phyloP scores from a whole-genome alignment of 352 stramenopile species.

The Globisporangium abappressorium region DNA sequence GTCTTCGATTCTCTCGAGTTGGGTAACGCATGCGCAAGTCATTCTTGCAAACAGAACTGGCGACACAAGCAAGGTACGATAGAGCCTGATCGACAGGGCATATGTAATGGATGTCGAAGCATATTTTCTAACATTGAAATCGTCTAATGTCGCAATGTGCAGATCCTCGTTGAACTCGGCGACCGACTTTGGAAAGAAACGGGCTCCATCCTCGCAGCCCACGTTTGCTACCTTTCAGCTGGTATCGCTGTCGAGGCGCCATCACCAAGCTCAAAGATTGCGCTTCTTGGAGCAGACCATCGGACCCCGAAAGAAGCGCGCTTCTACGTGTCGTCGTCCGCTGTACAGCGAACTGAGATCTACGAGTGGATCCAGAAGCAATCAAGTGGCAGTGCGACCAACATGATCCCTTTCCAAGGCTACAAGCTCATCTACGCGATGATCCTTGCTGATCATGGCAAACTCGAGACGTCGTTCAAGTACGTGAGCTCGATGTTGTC shows the following conservation, averaged over 20 bases:
- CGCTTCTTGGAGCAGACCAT: constrained; percentile 78
- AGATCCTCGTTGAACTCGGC: constrained; percentile 79
- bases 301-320: constrained; percentile 63
- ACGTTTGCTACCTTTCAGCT: constrained; percentile 80
- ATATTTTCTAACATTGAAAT: background rate
- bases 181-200: constrained; percentile 78
- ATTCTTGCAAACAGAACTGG: constrained; percentile 75
- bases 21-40: constrained; percentile 80
- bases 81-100: background rate
- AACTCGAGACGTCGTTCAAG: constrained; percentile 81
- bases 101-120: background rate
- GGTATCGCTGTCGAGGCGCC: constrained; percentile 72
- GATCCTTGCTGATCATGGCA: constrained; percentile 79
- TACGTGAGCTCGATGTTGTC: constrained; percentile 86
- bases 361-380: constrained; percentile 83
- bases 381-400: constrained; percentile 40
- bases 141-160: background rate
- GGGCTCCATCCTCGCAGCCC: constrained; percentile 60
- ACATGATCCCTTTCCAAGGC: constrained; percentile 84
- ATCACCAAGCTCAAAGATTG: constrained; percentile 71
- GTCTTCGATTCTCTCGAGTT: constrained; percentile 65
- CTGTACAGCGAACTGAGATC: constrained; percentile 83
- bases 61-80: constrained; percentile 69
- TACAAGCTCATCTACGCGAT: constrained; percentile 90
- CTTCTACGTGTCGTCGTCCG: constrained; percentile 76